These are phyloP conservation scores for Verticillium tricorpus DNA, from an alignment of 2,329 filamentous ascomycete species.

Conservation along the genomic window DNA sequence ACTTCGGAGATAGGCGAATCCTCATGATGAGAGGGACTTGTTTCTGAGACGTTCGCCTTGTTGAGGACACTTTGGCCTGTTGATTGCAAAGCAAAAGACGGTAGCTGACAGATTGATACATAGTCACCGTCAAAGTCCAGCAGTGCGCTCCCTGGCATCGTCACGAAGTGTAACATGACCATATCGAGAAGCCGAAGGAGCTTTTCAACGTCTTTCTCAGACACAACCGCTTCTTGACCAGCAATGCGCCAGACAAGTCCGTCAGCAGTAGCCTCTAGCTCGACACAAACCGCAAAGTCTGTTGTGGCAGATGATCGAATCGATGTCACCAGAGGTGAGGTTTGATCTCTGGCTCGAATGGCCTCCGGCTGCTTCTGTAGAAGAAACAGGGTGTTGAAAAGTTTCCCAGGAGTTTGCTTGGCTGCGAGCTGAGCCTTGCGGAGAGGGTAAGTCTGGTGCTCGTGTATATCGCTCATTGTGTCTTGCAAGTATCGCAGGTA, in stretches of 20 bases:
- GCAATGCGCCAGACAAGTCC: slow-evolving; percentile 67
- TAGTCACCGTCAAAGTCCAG: slow-evolving; percentile 47
- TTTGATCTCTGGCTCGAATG: background rate
- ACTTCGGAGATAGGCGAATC: slow-evolving; percentile 25
- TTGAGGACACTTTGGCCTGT: background rate
- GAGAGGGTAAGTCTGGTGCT: slow-evolving; percentile 73
- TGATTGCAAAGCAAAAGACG: slow-evolving; percentile 28
- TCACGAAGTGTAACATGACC: slow-evolving; percentile 53
- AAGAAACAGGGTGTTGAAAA: slow-evolving; percentile 56
- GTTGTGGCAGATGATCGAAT: slow-evolving; percentile 61
- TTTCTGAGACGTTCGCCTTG: too few relatives aligned
- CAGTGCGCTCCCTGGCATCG: slow-evolving; percentile 40
- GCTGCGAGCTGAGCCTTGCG: slow-evolving; percentile 55
- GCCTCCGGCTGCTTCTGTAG: slow-evolving; percentile 35
- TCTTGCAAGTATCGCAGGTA: slow-evolving; percentile 73
- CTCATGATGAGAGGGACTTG: background rate
- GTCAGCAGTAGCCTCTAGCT: slow-evolving; percentile 60
- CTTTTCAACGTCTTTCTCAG: slow-evolving; percentile 34
- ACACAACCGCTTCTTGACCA: slow-evolving; percentile 54
- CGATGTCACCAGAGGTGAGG: slow-evolving; percentile 52
- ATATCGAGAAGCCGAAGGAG: slow-evolving; percentile 57
- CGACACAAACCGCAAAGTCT: slow-evolving; percentile 78
- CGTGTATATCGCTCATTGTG: slow-evolving; percentile 59
- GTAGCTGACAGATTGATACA: slow-evolving; percentile 64
- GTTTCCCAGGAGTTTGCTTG: slow-evolving; percentile 25